Conservation (phyloP, 169 alveolate species). For the Plasmodium gonderi region DNA sequence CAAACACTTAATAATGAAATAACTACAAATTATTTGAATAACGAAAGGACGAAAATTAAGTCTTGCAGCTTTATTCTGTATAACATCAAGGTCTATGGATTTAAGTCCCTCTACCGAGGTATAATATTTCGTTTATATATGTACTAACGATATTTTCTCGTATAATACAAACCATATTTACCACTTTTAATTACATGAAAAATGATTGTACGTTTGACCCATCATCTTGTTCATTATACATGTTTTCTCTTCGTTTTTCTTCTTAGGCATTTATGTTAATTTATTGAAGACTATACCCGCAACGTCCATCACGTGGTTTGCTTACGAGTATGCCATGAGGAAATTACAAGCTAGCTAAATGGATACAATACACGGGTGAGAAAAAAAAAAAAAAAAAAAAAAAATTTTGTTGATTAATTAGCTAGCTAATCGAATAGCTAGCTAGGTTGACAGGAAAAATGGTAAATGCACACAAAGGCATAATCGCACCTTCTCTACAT, state of each 20-base stretch:
- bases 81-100: conserved; percentile 43
- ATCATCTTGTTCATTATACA: neutral
- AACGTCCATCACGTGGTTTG: conserved; percentile 66
- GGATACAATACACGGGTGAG: neutral
- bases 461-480: neutral
- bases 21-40: conserved; percentile 56
- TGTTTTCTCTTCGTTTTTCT: neutral
- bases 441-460: neutral
- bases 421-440: neutral
- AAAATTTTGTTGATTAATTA: too few species aligned
- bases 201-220: too few species aligned
- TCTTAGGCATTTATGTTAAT: conserved; percentile 57
- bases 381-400: too few species aligned
- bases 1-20: conserved; percentile 65
- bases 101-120: conserved; percentile 59
- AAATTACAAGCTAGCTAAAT: neutral
- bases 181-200: too few species aligned
- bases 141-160: neutral
- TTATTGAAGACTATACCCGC: conserved; percentile 64
- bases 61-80: conserved; percentile 64
- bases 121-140: neutral
- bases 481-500: neutral
- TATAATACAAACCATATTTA: too few species aligned
- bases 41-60: conserved; percentile 35
- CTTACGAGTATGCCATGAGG: conserved; percentile 68